Evolutionary conservation across 1,284 basidiomycete genomes (phyloP).

Genomic region (Polyporus tsugae): DNA sequence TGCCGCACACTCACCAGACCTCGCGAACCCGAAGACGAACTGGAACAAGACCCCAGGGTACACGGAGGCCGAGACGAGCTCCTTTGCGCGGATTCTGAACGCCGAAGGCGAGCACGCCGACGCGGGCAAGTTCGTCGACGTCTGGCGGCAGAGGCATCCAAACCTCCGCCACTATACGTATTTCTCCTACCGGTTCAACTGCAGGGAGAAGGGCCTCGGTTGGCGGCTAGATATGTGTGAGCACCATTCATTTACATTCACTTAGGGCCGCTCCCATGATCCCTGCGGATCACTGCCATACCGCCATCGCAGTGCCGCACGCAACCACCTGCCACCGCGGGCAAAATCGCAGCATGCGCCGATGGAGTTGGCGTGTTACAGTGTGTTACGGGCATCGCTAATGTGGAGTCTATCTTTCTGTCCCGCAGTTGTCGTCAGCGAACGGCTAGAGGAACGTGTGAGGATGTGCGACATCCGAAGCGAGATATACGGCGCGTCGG

Average conservation of each 20-base stretch:
- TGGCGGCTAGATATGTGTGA: conserved; percentile 90
- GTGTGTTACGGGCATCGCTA: conserved; percentile 12
- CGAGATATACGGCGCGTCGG: conserved; percentile 87
- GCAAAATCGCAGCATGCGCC: not conserved
- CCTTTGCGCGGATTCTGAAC: conserved; percentile 70
- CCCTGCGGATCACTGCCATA: not conserved
- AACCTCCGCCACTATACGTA: conserved; percentile 80
- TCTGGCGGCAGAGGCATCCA: conserved; percentile 85
- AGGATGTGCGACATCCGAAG: conserved; percentile 83
- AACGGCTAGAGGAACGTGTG: conserved; percentile 67
- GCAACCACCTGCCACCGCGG: conserved; percentile 1
- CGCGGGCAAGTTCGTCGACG: conserved; percentile 70
- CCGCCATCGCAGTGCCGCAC: not conserved
- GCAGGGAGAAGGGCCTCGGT: conserved; percentile 82
- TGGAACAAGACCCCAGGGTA: conserved; percentile 87
- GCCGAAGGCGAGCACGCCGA: conserved; percentile 37
- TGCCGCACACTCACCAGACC: conserved; percentile 51
- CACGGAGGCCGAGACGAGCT: conserved; percentile 80
- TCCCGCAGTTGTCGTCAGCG: conserved; percentile 71
- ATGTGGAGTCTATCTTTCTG: conserved; percentile 13
- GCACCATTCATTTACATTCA: conserved; percentile 37
- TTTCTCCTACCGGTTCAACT: conserved; percentile 87
- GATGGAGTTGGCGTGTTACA: not conserved
- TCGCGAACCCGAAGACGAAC: conserved; percentile 70
- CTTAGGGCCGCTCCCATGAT: not conserved